phyloP scores from a whole-genome alignment of 2,329 filamentous ascomycete genomes.

The Pseudogymnoascus pannorum region DNA sequence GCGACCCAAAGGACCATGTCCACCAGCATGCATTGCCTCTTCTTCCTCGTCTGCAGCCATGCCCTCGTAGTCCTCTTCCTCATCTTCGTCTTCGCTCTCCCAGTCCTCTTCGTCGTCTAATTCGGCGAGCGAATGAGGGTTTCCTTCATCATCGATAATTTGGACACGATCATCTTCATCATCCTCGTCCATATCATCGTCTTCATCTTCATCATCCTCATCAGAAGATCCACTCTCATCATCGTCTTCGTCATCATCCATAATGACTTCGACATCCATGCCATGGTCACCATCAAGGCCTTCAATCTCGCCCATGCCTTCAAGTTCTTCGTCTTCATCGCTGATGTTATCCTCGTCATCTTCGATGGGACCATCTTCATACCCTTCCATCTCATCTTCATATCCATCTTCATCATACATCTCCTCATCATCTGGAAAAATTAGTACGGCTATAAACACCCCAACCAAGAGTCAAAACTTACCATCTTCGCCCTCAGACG shows the following conservation, averaged over 20 bases:
- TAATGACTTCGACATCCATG: slow-evolving; percentile 64
- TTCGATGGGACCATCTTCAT: slow-evolving; percentile 71
- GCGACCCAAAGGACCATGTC: slow-evolving; percentile 39
- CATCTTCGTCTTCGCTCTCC: slow-evolving; percentile 55
- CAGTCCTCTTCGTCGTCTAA: slow-evolving; percentile 54
- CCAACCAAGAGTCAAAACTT: slow-evolving; percentile 17
- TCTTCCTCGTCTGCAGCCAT: slow-evolving; percentile 46
- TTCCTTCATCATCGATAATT: slow-evolving; percentile 57
- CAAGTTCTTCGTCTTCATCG: slow-evolving; percentile 76
- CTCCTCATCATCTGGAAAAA: slow-evolving; percentile 65
- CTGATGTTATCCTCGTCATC: slow-evolving; percentile 84
- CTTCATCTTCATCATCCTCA: slow-evolving; percentile 50
- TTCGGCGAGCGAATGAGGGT: slow-evolving; percentile 40
- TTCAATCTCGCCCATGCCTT: slow-evolving; percentile 81
- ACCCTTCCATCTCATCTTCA: slow-evolving; percentile 77
- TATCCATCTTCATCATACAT: slow-evolving; percentile 91
- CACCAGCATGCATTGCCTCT: slow-evolving; percentile 38
- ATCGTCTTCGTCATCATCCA: slow-evolving; percentile 66
- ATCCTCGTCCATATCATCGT: slow-evolving; percentile 52
- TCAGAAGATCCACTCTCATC: slow-evolving; percentile 35
- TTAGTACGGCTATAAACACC: slow-evolving; percentile 24
- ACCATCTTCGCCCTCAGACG: slow-evolving; percentile 59
- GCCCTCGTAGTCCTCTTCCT: slow-evolving; percentile 39
- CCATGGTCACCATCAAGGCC: slow-evolving; percentile 56
- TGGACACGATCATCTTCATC: slow-evolving; percentile 48